Conservation (phyloP, 148 eudicot species). For the Nepenthes mirabilis region DNA sequence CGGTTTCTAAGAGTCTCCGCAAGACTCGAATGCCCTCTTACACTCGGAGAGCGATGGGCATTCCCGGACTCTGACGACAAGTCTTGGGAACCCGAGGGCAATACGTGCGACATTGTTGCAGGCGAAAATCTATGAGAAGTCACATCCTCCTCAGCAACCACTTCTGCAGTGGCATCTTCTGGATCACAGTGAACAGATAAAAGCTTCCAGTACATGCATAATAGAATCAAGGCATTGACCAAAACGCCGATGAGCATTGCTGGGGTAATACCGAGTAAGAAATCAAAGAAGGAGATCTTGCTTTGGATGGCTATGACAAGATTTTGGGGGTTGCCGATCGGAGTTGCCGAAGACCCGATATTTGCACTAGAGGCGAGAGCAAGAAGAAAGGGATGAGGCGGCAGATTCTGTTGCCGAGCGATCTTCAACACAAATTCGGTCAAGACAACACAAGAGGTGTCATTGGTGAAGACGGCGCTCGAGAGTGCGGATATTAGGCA, state of each 20-base stretch:
- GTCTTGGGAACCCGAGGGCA: slow-evolving; percentile 20
- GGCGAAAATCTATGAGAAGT: slow-evolving; percentile 59
- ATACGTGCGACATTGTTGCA: slow-evolving; percentile 13
- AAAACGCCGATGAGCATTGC: slow-evolving; percentile 44
- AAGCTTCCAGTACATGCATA: slow-evolving; percentile 63
- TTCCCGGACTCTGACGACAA: slow-evolving; percentile 15
- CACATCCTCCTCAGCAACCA: slow-evolving; percentile 49
- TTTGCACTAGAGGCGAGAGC: slow-evolving; percentile 73
- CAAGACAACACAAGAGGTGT: slow-evolving; percentile 55
- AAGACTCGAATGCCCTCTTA: slow-evolving; percentile 6
- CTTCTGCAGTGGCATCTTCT: slow-evolving; percentile 43
- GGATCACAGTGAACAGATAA: slow-evolving; percentile 56
- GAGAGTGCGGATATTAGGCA: slow-evolving; percentile 53
- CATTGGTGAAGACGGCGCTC: slow-evolving; percentile 61
- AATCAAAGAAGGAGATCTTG: slow-evolving; percentile 31
- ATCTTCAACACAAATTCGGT: slow-evolving; percentile 52
- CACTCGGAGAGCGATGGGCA: slow-evolving; percentile 13
- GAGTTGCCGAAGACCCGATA: slow-evolving; percentile 66
- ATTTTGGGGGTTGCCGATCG: slow-evolving; percentile 28
- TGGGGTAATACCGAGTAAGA: slow-evolving; percentile 22
- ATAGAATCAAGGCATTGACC: slow-evolving; percentile 35
- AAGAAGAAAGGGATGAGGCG: slow-evolving; percentile 59
- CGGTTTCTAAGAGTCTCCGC: slow-evolving; percentile 24
- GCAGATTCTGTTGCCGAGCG: slow-evolving; percentile 43
- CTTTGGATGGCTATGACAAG: slow-evolving; percentile 37